A percentile compares a stretch with the other conserved stretches of the same genome.
Conservation (phyloP, 139 green algal genomes). For the Coelastrella sp. region DNA sequence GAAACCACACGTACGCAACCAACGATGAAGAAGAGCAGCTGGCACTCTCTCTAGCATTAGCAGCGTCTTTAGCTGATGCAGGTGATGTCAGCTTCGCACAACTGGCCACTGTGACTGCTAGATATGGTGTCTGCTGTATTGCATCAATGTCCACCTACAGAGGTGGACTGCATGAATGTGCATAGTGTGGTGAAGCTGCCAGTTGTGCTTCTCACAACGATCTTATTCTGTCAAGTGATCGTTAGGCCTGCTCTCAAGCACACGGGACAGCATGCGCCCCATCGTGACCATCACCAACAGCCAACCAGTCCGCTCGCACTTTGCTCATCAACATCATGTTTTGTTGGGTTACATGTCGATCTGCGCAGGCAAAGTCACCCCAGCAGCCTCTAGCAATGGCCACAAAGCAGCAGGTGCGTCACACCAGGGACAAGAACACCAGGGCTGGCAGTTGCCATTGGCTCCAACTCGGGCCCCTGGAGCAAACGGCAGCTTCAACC, state of each 20-base stretch:
- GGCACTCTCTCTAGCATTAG: conserved; percentile 10
- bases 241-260: background rate
- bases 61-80: conserved; percentile 31
- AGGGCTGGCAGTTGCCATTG: background rate
- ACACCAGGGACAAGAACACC: background rate
- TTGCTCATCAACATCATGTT: background rate
- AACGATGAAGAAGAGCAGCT: conserved; percentile 24
- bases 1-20: background rate
- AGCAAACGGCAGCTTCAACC: background rate
- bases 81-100: background rate
- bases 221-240: background rate
- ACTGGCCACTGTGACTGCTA: too few species aligned
- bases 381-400: background rate
- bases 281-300: background rate
- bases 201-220: background rate
- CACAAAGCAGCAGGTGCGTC: background rate
- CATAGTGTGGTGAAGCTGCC: background rate
- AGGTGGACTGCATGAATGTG: background rate
- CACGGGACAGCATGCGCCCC: background rate
- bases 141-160: too few species aligned
- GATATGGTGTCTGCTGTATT: too few species aligned
- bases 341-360: background rate
- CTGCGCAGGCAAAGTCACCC: background rate
- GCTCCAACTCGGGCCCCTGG: background rate
- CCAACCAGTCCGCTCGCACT: background rate